Base-by-base conservation (phyloP, 371 early-diverging fungal genomes). In the Mortierella sp. region DNA sequence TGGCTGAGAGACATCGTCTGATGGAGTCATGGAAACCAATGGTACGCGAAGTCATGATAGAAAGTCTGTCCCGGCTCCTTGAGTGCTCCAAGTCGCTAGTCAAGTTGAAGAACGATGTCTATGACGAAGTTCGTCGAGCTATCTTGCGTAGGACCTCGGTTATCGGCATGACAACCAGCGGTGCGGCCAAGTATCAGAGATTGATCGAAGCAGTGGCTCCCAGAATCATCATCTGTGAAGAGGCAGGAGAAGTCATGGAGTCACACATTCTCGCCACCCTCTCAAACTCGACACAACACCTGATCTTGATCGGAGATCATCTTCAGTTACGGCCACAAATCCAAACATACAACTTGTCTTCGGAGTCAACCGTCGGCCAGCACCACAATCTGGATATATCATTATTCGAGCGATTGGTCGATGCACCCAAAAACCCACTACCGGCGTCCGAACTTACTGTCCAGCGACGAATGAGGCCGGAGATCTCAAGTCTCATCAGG, bases 191-290 rank as follows among this genome's bases (percentile, higher is more conserved):
- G 54, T 21, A n/a, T 27, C 89, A 89, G 27, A 78, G 80, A 48
- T 55, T 89, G 7, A 54, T 88, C 17, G 71, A 71, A 41, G 80
- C 79, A 3, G 78, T 89, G 21, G 71, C 74, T 4, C 89, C 90
- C 3, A 76, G 74, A 19, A 68, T 89, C 27, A 83, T 89, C 74
- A 82, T 90, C 13, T 87, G 88, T 19, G 93, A 92, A 73, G 93
- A 92, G 76, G 92, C 92, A 0, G 93, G 91, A 3, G 92, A 92
- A 69, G 89, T 91, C 53, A 63, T 92, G 24, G 93, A 92, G 67
- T 82, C 90, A 0, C 91, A 92, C 62, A 85, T 90, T 28, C 66
- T 91, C 9, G 67, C 90, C 8, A 80, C 86, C 0, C 67, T 90
- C 14, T 83, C 85, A 7, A 54, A 52, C 0, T 84, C 85, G 3